Evolutionary conservation across 257 asterid species (phyloP).

Genomic region (Lycium ferocissimum): DNA sequence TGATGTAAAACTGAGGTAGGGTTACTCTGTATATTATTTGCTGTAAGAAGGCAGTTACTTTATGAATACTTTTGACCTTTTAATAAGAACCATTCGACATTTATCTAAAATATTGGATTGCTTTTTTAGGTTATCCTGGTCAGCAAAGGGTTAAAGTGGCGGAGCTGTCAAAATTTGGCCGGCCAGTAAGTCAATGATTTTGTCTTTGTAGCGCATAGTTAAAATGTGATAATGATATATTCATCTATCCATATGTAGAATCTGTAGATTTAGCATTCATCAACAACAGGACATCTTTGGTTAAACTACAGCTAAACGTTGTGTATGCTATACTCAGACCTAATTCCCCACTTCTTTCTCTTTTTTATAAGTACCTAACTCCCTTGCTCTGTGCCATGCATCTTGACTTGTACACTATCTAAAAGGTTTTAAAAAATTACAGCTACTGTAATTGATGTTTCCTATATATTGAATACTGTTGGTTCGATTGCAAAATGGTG

Average conservation of each 20-base stretch:
- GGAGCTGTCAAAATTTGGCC: slow-evolving; percentile 88
- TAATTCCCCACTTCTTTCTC: neutral
- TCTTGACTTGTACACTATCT: neutral
- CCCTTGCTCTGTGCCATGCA: neutral
- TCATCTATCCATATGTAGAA: neutral
- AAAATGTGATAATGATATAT: neutral
- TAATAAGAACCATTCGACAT: neutral
- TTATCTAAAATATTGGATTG: slow-evolving; percentile 8
- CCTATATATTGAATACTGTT: neutral
- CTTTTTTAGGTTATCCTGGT: slow-evolving; percentile 78
- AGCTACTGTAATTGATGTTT: slow-evolving; percentile 19
- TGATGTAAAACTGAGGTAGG: neutral
- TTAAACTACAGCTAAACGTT: neutral
- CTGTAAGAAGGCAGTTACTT: neutral
- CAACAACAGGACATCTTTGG: slow-evolving; percentile 9
- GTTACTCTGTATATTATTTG: neutral
- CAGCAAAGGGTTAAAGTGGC: slow-evolving; percentile 78
- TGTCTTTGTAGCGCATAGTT: neutral
- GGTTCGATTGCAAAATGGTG: neutral
- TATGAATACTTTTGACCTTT: neutral
- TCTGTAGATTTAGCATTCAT: neutral
- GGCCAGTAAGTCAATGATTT: slow-evolving; percentile 66
- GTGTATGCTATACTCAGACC: neutral
- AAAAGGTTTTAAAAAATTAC: neutral
- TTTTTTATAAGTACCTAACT: neutral